These are phyloP conservation scores for Podochytrium sp. DNA, from an alignment of 192 early-diverging fungal species.

Conservation along the genomic window DNA sequence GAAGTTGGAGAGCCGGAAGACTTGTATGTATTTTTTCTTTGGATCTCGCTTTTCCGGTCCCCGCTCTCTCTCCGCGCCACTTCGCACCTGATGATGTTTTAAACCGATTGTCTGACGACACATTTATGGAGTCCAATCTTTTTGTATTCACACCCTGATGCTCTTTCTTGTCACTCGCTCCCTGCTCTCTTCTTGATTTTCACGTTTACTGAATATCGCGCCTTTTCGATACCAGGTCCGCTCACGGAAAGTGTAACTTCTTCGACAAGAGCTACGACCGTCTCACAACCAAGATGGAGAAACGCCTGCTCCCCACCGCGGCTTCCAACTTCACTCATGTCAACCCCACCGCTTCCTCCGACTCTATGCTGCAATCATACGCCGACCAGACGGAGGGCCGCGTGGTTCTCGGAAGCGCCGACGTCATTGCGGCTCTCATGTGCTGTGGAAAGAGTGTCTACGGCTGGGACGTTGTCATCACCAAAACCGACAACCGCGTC, in stretches of 20 bases:
- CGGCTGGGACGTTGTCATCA: constrained; percentile 95
- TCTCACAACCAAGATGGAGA: constrained; percentile 78
- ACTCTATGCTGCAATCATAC: constrained; percentile 71
- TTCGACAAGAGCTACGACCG: constrained; percentile 89
- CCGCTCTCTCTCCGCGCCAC: not conserved
- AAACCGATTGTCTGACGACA: constrained; percentile 17
- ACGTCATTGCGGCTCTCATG: constrained; percentile 91
- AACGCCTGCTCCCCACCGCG: constrained; percentile 55
- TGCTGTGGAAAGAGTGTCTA: constrained; percentile 87
- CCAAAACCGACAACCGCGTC: constrained; percentile 77
- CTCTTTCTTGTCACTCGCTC: not conserved
- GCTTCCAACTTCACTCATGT: constrained; percentile 67
- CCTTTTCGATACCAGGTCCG: too few relatives aligned
- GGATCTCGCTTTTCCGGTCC: not conserved
- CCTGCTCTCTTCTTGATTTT: constrained; percentile 22
- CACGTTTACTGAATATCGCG: not conserved
- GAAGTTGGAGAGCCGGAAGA: constrained; percentile 78
- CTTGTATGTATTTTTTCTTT: constrained; percentile 59
- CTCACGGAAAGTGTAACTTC: constrained; percentile 73
- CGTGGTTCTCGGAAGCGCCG: constrained; percentile 88
- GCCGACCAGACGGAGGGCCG: constrained; percentile 45
- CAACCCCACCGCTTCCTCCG: constrained; percentile 84
- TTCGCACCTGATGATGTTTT: constrained; percentile 39
- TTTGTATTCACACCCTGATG: constrained; percentile 35
- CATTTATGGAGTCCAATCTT: constrained; percentile 22